phyloP scores from a whole-genome alignment of 345 rosid species.

The Eucalyptus caleyi region DNA sequence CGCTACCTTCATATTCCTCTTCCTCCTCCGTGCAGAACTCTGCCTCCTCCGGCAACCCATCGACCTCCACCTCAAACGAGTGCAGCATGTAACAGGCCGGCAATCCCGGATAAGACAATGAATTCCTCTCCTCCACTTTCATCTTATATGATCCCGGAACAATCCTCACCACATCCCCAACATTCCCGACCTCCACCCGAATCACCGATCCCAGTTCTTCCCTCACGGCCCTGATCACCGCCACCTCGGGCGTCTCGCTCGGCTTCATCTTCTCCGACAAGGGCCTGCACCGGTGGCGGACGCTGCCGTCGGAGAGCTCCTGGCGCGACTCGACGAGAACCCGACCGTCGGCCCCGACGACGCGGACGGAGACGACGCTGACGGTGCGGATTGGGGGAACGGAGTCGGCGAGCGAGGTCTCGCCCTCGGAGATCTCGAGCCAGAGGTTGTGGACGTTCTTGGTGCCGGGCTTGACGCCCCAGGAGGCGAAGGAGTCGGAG shows the following conservation, averaged over 20 bases:
- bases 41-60: slow-evolving; percentile 66
- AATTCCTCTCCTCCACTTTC: slow-evolving; percentile 64
- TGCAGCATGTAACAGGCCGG: slow-evolving; percentile 71
- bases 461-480: slow-evolving; percentile 94
- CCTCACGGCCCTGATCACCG: slow-evolving; percentile 54
- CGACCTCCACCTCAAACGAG: slow-evolving; percentile 55
- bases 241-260: slow-evolving; percentile 46
- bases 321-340: slow-evolving; percentile 66
- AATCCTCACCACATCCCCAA: slow-evolving; percentile 11
- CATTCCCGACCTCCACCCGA: neutral
- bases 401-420: slow-evolving; percentile 55
- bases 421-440: slow-evolving; percentile 85
- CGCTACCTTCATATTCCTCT: slow-evolving; percentile 42
- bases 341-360: slow-evolving; percentile 20
- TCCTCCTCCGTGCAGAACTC: slow-evolving; percentile 65
- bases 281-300: slow-evolving; percentile 55
- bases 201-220: slow-evolving; percentile 75
- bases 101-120: slow-evolving; percentile 72
- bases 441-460: slow-evolving; percentile 96
- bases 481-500: slow-evolving; percentile 65
- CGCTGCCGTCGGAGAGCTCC: slow-evolving; percentile 69
- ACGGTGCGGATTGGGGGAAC: slow-evolving; percentile 70
- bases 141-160: slow-evolving; percentile 43
- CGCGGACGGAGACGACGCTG: slow-evolving; percentile 52
- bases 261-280: slow-evolving; percentile 94